A percentile compares a stretch with the other conserved stretches of the same genome.
These are phyloP conservation scores for Pestalotiopsis sp. DNA, from an alignment of 2,329 filamentous ascomycete species.

Conservation along the genomic window DNA sequence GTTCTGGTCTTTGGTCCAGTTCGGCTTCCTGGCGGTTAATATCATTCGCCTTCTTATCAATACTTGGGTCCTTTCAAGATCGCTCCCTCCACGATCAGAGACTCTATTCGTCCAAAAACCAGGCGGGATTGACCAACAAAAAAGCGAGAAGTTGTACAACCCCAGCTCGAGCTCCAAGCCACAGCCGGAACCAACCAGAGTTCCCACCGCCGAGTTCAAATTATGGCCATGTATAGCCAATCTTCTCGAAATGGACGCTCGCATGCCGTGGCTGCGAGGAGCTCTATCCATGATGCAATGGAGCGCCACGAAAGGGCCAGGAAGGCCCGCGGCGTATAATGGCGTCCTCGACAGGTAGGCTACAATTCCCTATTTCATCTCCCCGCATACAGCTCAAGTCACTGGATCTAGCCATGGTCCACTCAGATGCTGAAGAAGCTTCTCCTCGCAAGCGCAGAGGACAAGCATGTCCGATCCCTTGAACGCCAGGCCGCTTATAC, in stretches of 20 bases:
- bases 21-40: conserved; percentile 58
- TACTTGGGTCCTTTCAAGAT: conserved; percentile 69
- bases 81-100: conserved; percentile 58
- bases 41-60: conserved; percentile 67
- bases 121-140: conserved; percentile 27
- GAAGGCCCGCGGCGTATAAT: conserved; percentile 73
- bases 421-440: conserved; percentile 36
- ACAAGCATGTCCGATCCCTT: conserved; percentile 23
- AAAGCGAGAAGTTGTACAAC: conserved; percentile 24
- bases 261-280: conserved; percentile 91
- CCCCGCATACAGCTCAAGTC: conserved; percentile 48
- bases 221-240: conserved; percentile 75
- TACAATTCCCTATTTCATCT: conserved; percentile 32
- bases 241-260: conserved; percentile 72
- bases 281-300: conserved; percentile 76
- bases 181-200: conserved; percentile 38
- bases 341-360: conserved; percentile 89
- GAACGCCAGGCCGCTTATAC: neutral
- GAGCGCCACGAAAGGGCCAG: conserved; percentile 73
- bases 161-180: conserved; percentile 21
- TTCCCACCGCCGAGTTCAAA: conserved; percentile 76
- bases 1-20: conserved; percentile 62
- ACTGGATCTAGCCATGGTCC: conserved; percentile 45
- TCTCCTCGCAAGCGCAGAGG: conserved; percentile 13
- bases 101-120: conserved; percentile 24